These are phyloP conservation scores for Gracilaria gracilis DNA, from an alignment of 23 red algal species.

Conservation along the genomic window DNA sequence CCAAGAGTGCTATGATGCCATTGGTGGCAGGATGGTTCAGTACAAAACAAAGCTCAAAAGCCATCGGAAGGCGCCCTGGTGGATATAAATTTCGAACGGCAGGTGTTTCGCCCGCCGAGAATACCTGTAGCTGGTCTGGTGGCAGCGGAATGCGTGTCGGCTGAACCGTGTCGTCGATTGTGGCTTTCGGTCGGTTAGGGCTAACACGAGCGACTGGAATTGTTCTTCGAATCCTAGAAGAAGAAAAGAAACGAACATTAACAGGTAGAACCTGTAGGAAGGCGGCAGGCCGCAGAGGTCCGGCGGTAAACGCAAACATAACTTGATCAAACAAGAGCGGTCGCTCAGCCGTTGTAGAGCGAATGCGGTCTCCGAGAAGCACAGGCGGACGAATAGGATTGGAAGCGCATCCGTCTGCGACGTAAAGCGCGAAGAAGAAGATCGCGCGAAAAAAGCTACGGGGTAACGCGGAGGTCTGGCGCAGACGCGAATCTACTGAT, in stretches of 20 bases:
- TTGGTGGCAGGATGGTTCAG: slow-evolving; percentile 68
- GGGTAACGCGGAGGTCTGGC: no score
- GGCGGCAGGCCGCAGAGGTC: background rate
- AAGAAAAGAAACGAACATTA: background rate
- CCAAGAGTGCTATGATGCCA: slow-evolving; percentile 37
- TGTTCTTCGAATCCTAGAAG: background rate
- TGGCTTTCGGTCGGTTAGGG: slow-evolving; percentile 10
- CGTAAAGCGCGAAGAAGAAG: background rate
- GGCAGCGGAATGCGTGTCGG: background rate
- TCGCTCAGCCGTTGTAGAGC: slow-evolving; percentile 7
- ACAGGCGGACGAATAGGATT: background rate
- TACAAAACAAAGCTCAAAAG: slow-evolving; percentile 58
- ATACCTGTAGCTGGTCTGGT: background rate
- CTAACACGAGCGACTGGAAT: background rate
- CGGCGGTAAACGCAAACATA: background rate
- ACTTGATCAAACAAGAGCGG: background rate
- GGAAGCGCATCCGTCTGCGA: background rate
- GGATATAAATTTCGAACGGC: slow-evolving; percentile 10
- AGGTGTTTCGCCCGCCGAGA: slow-evolving; percentile 9
- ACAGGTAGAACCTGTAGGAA: background rate
- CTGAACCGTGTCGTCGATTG: background rate
- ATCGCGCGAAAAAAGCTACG: background rate
- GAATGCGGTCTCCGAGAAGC: background rate
- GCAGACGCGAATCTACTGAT: background rate
- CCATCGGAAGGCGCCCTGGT: slow-evolving; percentile 32